Base-by-base conservation (phyloP, 1,284 basidiomycete species). In the Ceratobasidium sp. region DNA sequence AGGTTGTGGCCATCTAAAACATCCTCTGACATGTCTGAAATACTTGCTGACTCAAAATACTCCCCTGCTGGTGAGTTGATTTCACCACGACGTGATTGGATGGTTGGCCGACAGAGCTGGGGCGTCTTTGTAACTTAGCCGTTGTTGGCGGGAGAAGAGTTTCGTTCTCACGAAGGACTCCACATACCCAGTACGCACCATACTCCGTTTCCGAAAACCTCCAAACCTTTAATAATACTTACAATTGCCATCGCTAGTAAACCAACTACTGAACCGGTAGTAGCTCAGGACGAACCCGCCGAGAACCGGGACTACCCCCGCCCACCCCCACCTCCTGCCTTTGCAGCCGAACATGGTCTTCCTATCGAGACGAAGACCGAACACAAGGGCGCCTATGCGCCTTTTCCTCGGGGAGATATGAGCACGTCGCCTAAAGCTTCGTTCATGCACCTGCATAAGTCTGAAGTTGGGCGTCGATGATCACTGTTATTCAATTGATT, bases 361-460 rank as follows among this genome's bases (percentile, higher is more conserved):
- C 67, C 67, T 45, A 71, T 60, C 4, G 67, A 71, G 44, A 41
- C 54, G 29, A 54, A 44, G 2, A 15, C 11, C 8, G 54, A 71
- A 29, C 67, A 71, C 67, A 71, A 60, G n/a, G 56, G 54, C 7
- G 36, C 54, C 14, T 71, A 60, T n/a, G 67, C 56, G 9, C 54
- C 51, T 44, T 44, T 56, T 19, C 67, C 67, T 33, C 54, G 44
- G 22, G 67, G 41, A 11, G 67, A 57, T 29, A 22, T 45, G 47
- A 56, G 67, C 45, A 71, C 54, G 17, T 71, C 67, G 29, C 67
- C 67, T 19, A 71, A 71, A 36, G 51, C 67, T 4, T 71, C 67
- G 54, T 71, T 71, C 56, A 33, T 71, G 67, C 67, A 71, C 27
- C 29, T 71, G 15, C 67, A 71, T 45, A 71, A 71, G 56, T 71